These are phyloP conservation scores for Chenopodium album DNA, from an alignment of 148 eudicot species.

Conservation along the genomic window DNA sequence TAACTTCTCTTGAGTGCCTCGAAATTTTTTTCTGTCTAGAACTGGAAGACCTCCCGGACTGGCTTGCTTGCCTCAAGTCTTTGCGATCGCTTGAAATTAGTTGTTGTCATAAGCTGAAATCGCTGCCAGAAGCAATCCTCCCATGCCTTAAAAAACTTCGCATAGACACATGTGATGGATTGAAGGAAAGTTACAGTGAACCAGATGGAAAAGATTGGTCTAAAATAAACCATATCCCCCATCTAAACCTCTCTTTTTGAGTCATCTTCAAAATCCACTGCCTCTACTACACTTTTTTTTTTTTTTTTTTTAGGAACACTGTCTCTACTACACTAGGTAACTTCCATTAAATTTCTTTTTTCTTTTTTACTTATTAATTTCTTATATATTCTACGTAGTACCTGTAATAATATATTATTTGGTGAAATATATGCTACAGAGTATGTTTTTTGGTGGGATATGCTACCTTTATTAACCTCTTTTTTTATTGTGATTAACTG, in stretches of 20 bases:
- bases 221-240: constrained; percentile 18
- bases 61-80: background rate
- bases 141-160: background rate
- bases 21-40: background rate
- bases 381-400: too few relatives aligned
- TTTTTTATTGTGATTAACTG: too few relatives aligned
- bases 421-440: too few relatives aligned
- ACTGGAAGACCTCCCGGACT: constrained; percentile 14
- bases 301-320: too few relatives aligned
- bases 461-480: too few relatives aligned
- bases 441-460: too few relatives aligned
- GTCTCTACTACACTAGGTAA: too few relatives aligned
- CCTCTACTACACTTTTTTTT: too few relatives aligned
- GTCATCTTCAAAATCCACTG: too few relatives aligned
- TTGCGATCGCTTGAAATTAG: background rate
- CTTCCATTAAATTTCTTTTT: too few relatives aligned
- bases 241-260: background rate
- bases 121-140: constrained; percentile 25
- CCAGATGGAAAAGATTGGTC: constrained; percentile 24
- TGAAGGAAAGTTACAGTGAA: constrained; percentile 2
- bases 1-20: constrained; percentile 10
- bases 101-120: background rate
- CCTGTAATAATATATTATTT: too few relatives aligned
- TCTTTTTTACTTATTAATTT: too few relatives aligned
- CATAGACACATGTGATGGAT: background rate